Base-by-base conservation (phyloP, 352 stramenopile species). In the Phytophthora rubi region DNA sequence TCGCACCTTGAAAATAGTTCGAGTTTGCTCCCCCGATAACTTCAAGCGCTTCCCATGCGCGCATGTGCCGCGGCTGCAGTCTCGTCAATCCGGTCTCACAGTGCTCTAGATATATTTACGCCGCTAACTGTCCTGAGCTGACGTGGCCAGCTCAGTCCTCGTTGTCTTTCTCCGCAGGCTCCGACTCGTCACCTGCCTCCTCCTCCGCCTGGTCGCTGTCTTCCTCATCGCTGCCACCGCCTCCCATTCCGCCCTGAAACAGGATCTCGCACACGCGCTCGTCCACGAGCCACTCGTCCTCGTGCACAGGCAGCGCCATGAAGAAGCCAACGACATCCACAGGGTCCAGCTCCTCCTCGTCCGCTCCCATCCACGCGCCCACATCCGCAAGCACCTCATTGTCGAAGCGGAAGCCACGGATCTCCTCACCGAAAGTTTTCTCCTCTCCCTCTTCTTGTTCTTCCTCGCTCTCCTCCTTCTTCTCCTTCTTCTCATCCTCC, bases 271-370 rank as follows among this genome's bases (percentile, higher is more conserved):
- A 90, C 58, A 94, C 77, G 52, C 86, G 86, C 32, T 94, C 85
- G 68, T 94, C 86, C 12, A 94, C 59, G 18, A 83, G 77, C 86
- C 86, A 94, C 65, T 94, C 86, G 60, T 93, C 86, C 58, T 94
- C 86, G 52, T 82, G 78, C 37, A 90, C 73, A 10, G 86, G 86
- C 53, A 92, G 59, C 54, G 83, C 83, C 39, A 92, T 63, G 63
- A 93, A 90, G 59, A 93, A 94, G 23, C 81, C 75, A 12, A 92
- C 73, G 55, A 88, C 74, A 48, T 93, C 82, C 1, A 86, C 75
- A 1, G 80, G 77, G 10, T 92, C 82, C 6, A 91, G 56, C 23
- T 88, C 71, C 56, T 90, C 79, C 4, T 80, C 71, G 15, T 82
- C 81, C 1, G 73, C 74, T 23, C 70, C 61, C 49, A 91, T 67